phyloP scores from a whole-genome alignment of 163 green algal genomes.

The Scenedesmus sp. region DNA sequence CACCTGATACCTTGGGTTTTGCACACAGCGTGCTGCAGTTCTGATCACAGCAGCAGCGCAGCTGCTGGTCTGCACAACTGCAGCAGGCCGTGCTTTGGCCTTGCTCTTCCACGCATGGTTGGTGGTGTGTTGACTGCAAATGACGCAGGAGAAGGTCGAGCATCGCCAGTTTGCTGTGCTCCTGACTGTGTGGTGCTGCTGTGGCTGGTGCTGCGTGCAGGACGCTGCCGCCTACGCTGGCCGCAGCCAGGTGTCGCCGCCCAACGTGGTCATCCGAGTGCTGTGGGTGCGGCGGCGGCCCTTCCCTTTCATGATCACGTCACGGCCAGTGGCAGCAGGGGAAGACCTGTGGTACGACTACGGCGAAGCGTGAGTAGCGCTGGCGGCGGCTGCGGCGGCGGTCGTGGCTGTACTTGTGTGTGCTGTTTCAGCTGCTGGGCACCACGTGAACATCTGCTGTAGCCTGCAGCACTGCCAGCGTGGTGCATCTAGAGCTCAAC shows the following conservation, averaged over 20 bases:
- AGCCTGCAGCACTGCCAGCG: too few species aligned
- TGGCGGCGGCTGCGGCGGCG: neutral
- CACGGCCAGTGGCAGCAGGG: neutral
- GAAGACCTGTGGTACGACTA: conserved; percentile 48
- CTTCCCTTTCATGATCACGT: conserved; percentile 41
- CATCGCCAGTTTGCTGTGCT: too few species aligned
- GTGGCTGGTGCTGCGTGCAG: neutral
- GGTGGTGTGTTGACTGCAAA: too few species aligned
- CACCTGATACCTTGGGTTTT: neutral
- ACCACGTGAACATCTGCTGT: too few species aligned
- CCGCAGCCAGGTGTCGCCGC: neutral
- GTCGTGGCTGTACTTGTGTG: neutral
- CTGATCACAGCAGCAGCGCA: neutral
- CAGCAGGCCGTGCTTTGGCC: neutral
- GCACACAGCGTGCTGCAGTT: too few species aligned
- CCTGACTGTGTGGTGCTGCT: neutral
- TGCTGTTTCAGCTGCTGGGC: neutral
- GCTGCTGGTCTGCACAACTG: neutral
- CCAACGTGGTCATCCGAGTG: conserved; percentile 29
- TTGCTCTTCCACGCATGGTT: too few species aligned
- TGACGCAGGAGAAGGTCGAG: too few species aligned
- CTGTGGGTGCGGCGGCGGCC: conserved; percentile 44
- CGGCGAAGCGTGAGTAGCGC: conserved; percentile 12
- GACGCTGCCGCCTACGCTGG: neutral
- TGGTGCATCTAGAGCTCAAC: too few species aligned